Evolutionary conservation across 192 early-diverging fungal genomes (phyloP).

Genomic region (Blastocladiella britannica): DNA sequence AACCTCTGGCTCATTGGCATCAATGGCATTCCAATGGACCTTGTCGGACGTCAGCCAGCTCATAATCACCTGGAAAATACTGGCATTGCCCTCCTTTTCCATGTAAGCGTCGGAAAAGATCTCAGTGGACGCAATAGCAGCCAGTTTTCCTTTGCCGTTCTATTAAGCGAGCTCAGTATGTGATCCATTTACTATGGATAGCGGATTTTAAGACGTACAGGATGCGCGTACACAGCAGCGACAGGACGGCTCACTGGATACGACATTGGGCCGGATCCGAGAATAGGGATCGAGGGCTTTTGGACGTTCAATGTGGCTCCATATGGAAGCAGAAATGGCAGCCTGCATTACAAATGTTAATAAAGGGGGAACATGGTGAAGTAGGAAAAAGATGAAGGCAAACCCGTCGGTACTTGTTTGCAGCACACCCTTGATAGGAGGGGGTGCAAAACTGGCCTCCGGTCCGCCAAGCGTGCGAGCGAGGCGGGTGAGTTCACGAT

Average conservation of each 20-base stretch:
- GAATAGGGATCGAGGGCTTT: slow-evolving; percentile 35
- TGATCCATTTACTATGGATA: neutral
- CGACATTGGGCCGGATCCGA: slow-evolving; percentile 35
- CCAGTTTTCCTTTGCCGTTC: slow-evolving; percentile 25
- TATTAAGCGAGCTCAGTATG: slow-evolving; percentile 3
- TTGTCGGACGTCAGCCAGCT: slow-evolving; percentile 32
- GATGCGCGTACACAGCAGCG: slow-evolving; percentile 22
- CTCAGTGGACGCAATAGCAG: slow-evolving; percentile 24
- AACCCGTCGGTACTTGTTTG: too few species aligned
- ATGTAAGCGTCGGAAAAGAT: slow-evolving; percentile 42
- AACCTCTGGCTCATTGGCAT: slow-evolving; percentile 41
- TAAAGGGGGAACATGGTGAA: too few species aligned
- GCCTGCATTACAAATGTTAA: too few species aligned
- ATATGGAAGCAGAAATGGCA: slow-evolving; percentile 36
- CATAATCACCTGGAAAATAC: slow-evolving; percentile 34
- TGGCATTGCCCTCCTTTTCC: slow-evolving; percentile 40
- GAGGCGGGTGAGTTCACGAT: slow-evolving; percentile 34
- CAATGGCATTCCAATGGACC: slow-evolving; percentile 32
- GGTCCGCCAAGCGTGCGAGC: slow-evolving; percentile 21
- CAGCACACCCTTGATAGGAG: too few species aligned
- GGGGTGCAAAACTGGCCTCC: too few species aligned
- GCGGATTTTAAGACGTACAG: slow-evolving; percentile 15
- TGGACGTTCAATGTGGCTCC: slow-evolving; percentile 40
- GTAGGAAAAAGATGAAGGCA: too few species aligned
- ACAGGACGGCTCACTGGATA: slow-evolving; percentile 38